Base-by-base conservation (phyloP, 1,139 yeast genomes). In the Lizanozyma gosingica region DNA sequence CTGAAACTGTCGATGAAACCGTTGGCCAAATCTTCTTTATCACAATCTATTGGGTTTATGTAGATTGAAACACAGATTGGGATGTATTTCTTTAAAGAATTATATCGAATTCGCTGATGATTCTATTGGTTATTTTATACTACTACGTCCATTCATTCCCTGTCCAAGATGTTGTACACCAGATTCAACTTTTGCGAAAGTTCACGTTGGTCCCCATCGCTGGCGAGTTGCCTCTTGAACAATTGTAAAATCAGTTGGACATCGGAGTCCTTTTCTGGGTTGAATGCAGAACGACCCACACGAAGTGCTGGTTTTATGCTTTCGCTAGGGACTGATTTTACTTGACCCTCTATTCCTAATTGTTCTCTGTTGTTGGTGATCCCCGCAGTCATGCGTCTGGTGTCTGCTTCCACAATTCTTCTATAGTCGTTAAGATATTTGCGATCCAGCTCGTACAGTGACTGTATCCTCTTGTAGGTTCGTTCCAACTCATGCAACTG, bases 401-500 rank as follows among this genome's bases (percentile, higher is more conserved):
- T 34, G 33, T 22, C 29, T 11, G 11, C 29, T 11, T 22, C 29
- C 29, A 22, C 29, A 22, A 22, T 22, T 11, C 29, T 6, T 11
- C 11, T 22, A 22, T 22, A 22, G 29, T 65, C 65, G 11, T 53
- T 47, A 41, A 66, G 55, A 45, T 68, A 67, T 35, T 52, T 50
- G 36, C 47, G 46, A 50, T 69, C 74, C 57, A 59, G 62, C 40
- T 59, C 49, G 47, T 56, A 59, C 22, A 49, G 47, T 33, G 48
- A 43, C 17, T 60, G 46, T 15, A 60, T 45, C 33, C 57, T 56
- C 14, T 53, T 50, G 39, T 56, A 53, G 45, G 62, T 55, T 9
- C 47, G 45, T 40, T 65, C 59, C 32, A 69, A 49, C n/a, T 63
- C 68, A 17, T 54, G 49, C 37, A 68, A 49, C 44, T 69, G 74